phyloP scores from a whole-genome alignment of 345 rosid species.

The Microcos paniculata region DNA sequence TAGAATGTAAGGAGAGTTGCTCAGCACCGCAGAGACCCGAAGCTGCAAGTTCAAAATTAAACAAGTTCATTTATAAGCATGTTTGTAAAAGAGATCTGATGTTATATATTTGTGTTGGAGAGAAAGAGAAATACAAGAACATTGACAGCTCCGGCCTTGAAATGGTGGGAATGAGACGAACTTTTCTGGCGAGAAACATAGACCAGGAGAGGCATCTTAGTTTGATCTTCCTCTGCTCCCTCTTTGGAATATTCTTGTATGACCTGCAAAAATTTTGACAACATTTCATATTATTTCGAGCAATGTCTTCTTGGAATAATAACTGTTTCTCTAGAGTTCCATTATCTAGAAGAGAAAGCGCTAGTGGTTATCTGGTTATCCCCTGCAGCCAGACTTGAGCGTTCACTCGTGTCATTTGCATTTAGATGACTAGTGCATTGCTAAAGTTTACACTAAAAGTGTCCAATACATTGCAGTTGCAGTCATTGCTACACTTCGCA shows the following conservation, averaged over 20 bases:
- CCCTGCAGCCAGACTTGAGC: not conserved
- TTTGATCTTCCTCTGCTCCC: not conserved
- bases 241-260: not conserved
- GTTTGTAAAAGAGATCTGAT: not conserved
- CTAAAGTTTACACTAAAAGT: not conserved
- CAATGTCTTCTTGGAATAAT: not conserved
- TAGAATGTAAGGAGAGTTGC: slow-evolving; percentile 47
- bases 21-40: slow-evolving; percentile 44
- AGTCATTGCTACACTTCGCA: not conserved
- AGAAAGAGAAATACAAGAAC: slow-evolving; percentile 37
- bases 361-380: not conserved
- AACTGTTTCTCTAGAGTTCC: not conserved
- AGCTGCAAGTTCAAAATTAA: slow-evolving; percentile 29
- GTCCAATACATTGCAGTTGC: not conserved
- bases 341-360: too few species aligned
- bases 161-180: slow-evolving; percentile 34
- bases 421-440: not conserved
- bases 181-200: slow-evolving; percentile 54
- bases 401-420: not conserved
- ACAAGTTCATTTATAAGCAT: not conserved
- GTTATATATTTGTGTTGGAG: not conserved
- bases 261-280: not conserved
- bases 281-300: not conserved
- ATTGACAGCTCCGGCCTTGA: slow-evolving; percentile 60
- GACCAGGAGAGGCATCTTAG: slow-evolving; percentile 13